Conservation (phyloP, 495 filamentous ascomycete genomes). For the Ramalina peruviana region DNA sequence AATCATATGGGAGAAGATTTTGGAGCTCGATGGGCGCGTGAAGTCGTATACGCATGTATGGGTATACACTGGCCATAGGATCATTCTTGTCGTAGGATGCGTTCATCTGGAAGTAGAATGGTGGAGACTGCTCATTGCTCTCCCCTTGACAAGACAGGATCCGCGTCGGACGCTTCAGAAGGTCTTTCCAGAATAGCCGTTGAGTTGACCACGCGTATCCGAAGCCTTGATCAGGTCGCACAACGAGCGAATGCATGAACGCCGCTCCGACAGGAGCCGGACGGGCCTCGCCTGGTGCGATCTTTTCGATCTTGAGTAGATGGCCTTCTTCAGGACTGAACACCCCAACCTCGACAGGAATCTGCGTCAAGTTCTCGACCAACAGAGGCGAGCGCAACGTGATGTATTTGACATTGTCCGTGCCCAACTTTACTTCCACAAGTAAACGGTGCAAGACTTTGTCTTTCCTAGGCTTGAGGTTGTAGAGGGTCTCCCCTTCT, state of each 20-base stretch:
- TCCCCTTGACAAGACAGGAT: slow-evolving; percentile 81
- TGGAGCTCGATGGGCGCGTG: slow-evolving; percentile 88
- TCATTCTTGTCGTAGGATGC: slow-evolving; percentile 68
- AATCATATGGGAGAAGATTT: slow-evolving; percentile 90
- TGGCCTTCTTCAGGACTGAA: slow-evolving; percentile 80
- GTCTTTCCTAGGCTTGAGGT: slow-evolving; percentile 69
- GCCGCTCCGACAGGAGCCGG: slow-evolving; percentile 88
- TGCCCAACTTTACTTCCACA: slow-evolving; percentile 78
- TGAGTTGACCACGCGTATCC: slow-evolving; percentile 91
- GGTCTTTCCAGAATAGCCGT: slow-evolving; percentile 78
- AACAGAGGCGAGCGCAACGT: slow-evolving; percentile 90
- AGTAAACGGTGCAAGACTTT: slow-evolving; percentile 74
- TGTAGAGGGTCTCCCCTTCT: slow-evolving; percentile 87
- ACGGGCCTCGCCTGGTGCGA: slow-evolving; percentile 78
- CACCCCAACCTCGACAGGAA: slow-evolving; percentile 88
- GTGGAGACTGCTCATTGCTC: slow-evolving; percentile 55
- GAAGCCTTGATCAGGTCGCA: slow-evolving; percentile 91
- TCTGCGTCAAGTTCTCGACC: slow-evolving; percentile 95
- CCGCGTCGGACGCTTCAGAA: slow-evolving; percentile 67
- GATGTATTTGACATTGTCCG: slow-evolving; percentile 94
- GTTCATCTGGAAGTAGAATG: slow-evolving; percentile 94
- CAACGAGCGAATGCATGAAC: slow-evolving; percentile 76
- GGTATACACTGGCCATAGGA: slow-evolving; percentile 71
- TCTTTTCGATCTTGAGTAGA: slow-evolving; percentile 94
- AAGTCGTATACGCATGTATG: slow-evolving; percentile 84